phyloP scores from a whole-genome alignment of 371 early-diverging fungal species.

The Syncephalastrum sp. region DNA sequence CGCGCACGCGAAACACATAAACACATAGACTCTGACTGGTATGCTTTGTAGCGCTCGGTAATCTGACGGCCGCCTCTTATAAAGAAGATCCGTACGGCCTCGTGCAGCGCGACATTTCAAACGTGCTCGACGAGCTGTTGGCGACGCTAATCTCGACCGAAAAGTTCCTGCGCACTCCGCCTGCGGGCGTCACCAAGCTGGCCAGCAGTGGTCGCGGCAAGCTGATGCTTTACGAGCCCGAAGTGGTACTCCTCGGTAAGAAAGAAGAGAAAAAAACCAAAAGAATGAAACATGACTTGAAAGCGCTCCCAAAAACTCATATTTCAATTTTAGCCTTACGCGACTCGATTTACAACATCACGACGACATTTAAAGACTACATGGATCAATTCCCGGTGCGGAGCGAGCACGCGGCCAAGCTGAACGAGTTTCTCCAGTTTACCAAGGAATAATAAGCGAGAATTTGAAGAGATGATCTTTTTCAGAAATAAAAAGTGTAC shows the following conservation, averaged over 20 bases:
- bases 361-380: slow-evolving; percentile 37
- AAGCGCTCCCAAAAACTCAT: not conserved
- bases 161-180: slow-evolving; percentile 31
- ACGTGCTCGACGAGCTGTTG: slow-evolving; percentile 47
- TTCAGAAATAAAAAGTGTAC: too few relatives aligned
- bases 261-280: too few relatives aligned
- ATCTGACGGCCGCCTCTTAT: slow-evolving; percentile 46
- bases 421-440: slow-evolving; percentile 41
- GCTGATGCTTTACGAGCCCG: slow-evolving; percentile 22
- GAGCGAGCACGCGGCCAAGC: slow-evolving; percentile 32
- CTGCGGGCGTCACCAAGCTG: slow-evolving; percentile 22
- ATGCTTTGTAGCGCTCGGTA: slow-evolving; percentile 37
- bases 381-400: slow-evolving; percentile 33
- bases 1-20: too few relatives aligned
- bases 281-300: not conserved
- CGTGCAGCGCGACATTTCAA: slow-evolving; percentile 53
- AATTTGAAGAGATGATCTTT: too few relatives aligned
- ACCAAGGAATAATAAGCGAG: not conserved
- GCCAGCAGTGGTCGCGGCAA: slow-evolving; percentile 3
- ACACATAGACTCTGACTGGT: not conserved
- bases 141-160: slow-evolving; percentile 40
- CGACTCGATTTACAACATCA: slow-evolving; percentile 49
- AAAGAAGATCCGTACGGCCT: slow-evolving; percentile 54
- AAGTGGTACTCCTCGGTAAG: slow-evolving; percentile 29
- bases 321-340: not conserved